Base-by-base conservation (phyloP, 805 yeast genomes). In the Saccharomyces kudriavzevii region DNA sequence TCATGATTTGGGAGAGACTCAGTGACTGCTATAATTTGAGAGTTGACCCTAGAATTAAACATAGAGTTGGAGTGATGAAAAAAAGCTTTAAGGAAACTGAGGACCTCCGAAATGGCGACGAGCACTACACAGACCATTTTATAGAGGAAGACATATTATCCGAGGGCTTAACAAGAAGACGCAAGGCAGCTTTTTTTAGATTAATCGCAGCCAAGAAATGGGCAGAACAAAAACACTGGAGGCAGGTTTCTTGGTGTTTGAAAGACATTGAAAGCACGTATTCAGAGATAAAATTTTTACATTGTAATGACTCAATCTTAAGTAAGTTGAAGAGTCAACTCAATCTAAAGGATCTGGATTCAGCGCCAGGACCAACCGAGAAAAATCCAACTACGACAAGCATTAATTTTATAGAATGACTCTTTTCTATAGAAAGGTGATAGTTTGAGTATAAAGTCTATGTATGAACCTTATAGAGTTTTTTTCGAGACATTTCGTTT, bases 101-200 rank as follows among this genome's bases (percentile, higher is more conserved):
- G 1, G 46, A 24, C 8, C 28, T 26, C 25, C 22, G 40, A n/a
- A n/a, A 51, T 40, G 40, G 35, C 22, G 52, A 54, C 3, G 54
- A 50, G 20, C 48, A 52, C 5, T 60, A 64, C 2, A 59, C 60
- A 1, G 69, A 64, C 45, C 68, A 65, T 17, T 78, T 73, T 29
- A 71, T 43, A 13, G 48, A 55, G 9, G 52, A 56, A 4, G 69
- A 74, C 31, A 64, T 75, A 50, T 70, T 73, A 4, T 71, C 75
- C 0, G 65, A 77, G 40, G 84, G 92, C 0, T 66, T 81, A 22
- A 80, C 86, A 2, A 74, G 96, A 54, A 70, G 70, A 50, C 77
- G 97, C 52, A 89, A 89, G 64, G 81, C 90, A 1, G 81, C 88
- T 0, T 74, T 91, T 28, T 90, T 96, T 89, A 77, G 78, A 58